Percentiles rank a stretch among this genome's conserved stretches.
Conservation (phyloP, 73 alveolate genomes). For the Uronychia binucleata region DNA sequence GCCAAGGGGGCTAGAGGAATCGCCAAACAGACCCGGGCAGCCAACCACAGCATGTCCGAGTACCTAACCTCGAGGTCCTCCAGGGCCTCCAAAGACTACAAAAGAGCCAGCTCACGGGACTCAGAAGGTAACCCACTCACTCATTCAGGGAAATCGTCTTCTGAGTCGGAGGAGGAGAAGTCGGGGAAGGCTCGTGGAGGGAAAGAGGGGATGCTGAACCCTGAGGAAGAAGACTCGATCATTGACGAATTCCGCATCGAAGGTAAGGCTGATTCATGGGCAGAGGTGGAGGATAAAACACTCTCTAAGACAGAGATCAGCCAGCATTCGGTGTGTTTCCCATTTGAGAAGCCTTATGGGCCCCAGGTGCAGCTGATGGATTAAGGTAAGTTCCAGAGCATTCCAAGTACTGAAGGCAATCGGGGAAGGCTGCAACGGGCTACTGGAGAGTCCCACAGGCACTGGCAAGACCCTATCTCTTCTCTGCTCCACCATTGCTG, state of each 20-base stretch:
- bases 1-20: too few species aligned
- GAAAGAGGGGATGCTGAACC: not conserved
- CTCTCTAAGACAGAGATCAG: not conserved
- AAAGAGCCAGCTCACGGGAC: too few species aligned
- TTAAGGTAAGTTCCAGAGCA: not conserved
- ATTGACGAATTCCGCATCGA: not conserved
- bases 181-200: not conserved
- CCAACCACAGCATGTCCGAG: too few species aligned
- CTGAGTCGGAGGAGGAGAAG: not conserved
- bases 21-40: too few species aligned
- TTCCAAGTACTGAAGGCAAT: conserved; percentile 6
- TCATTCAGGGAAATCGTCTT: too few species aligned
- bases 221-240: not conserved
- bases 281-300: not conserved
- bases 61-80: too few species aligned
- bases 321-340: not conserved
- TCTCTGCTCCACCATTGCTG: conserved; percentile 15
- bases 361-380: not conserved
- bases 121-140: not conserved
- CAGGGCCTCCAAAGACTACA: too few species aligned
- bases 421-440: conserved; percentile 7
- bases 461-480: conserved; percentile 34
- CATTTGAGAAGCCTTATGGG: not conserved
- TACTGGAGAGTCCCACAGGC: conserved; percentile 35
- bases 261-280: not conserved